Conservation (phyloP, 2,329 filamentous ascomycete species). For the Pseudocercospora fuligena region DNA sequence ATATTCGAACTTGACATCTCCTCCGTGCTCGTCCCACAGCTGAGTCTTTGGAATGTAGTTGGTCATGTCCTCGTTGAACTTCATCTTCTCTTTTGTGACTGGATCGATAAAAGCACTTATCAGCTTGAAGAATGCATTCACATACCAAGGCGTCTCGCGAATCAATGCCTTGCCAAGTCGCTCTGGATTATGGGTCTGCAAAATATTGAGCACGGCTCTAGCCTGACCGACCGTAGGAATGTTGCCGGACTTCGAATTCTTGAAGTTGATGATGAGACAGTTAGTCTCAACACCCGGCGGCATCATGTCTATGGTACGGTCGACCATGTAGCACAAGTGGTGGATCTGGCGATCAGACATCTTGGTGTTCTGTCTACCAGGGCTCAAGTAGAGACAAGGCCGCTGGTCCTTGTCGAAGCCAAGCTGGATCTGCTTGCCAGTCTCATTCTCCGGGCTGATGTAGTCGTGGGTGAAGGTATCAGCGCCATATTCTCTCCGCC, state of each 20-base stretch:
- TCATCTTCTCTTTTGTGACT: slow-evolving; percentile 89
- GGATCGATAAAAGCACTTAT: slow-evolving; percentile 97
- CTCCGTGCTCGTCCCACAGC: slow-evolving; percentile 78
- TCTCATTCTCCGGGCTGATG: slow-evolving; percentile 92
- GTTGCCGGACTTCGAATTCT: slow-evolving; percentile 73
- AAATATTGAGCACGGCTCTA: slow-evolving; percentile 82
- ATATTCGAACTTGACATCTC: slow-evolving; percentile 87
- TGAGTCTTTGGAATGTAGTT: slow-evolving; percentile 81
- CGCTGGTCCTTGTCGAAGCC: slow-evolving; percentile 85
- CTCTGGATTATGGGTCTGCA: slow-evolving; percentile 96
- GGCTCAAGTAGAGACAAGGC: slow-evolving; percentile 90
- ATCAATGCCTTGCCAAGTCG: slow-evolving; percentile 86
- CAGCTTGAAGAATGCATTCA: slow-evolving; percentile 93
- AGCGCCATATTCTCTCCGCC: slow-evolving; percentile 89
- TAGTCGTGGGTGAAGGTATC: slow-evolving; percentile 80
- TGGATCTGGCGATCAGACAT: slow-evolving; percentile 84
- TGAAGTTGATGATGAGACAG: slow-evolving; percentile 90
- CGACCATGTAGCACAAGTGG: slow-evolving; percentile 94
- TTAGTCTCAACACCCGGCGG: slow-evolving; percentile 84
- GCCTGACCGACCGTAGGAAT: slow-evolving; percentile 79
- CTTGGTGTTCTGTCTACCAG: slow-evolving; percentile 90
- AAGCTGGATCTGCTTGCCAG: slow-evolving; percentile 88
- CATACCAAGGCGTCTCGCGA: slow-evolving; percentile 88
- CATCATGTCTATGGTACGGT: slow-evolving; percentile 86
- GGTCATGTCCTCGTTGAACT: slow-evolving; percentile 92